phyloP scores from a whole-genome alignment of 768 basidiomycete genomes.

The Pluteus cervinus region DNA sequence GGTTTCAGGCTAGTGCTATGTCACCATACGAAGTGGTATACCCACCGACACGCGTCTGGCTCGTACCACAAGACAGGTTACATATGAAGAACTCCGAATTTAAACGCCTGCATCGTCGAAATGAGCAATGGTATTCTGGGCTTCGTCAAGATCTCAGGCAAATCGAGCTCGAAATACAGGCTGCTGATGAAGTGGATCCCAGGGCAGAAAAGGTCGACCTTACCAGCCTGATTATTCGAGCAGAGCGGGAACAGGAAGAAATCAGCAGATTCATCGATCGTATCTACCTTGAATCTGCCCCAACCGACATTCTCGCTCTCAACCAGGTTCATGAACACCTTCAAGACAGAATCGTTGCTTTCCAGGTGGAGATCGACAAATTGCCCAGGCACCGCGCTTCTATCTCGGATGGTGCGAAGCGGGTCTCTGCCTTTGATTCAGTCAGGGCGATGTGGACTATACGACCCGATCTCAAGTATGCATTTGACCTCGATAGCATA shows the following conservation, averaged over 20 bases:
- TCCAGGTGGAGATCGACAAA: slow-evolving; percentile 90
- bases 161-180: slow-evolving; percentile 74
- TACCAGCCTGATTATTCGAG: slow-evolving; percentile 60
- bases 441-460: slow-evolving; percentile 70
- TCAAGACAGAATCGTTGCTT: slow-evolving; percentile 93
- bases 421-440: slow-evolving; percentile 61
- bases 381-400: slow-evolving; percentile 66
- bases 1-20: slow-evolving; percentile 83
- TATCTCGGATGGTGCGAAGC: slow-evolving; percentile 37
- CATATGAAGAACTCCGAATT: slow-evolving; percentile 92
- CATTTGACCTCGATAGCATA: slow-evolving; percentile 47
- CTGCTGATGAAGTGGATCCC: slow-evolving; percentile 70
- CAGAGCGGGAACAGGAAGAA: slow-evolving; percentile 70
- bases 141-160: slow-evolving; percentile 71
- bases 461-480: slow-evolving; percentile 46
- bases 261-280: slow-evolving; percentile 67
- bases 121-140: slow-evolving; percentile 67
- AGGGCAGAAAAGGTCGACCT: slow-evolving; percentile 56
- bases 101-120: slow-evolving; percentile 65
- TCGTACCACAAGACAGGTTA: slow-evolving; percentile 83
- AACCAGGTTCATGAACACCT: slow-evolving; percentile 82
- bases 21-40: slow-evolving; percentile 81
- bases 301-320: slow-evolving; percentile 82
- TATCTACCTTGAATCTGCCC: slow-evolving; percentile 73
- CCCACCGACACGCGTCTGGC: slow-evolving; percentile 81